Base-by-base conservation (phyloP, 2,329 filamentous ascomycete genomes). In the Neoarthrinium moseri region DNA sequence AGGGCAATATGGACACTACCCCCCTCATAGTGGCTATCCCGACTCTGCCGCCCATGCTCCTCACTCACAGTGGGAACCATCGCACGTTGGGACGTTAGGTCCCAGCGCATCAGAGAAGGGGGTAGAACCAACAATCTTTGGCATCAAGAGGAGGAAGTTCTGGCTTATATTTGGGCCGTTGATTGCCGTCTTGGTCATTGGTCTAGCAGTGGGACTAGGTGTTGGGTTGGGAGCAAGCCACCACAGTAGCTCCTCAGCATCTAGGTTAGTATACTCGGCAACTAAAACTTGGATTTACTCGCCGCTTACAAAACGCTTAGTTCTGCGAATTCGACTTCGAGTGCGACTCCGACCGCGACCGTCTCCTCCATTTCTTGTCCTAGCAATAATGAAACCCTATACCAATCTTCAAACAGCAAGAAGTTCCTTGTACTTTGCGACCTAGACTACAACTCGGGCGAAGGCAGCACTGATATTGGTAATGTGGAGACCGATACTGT, bases 371-470 rank as follows among this genome's bases (percentile, higher is more conserved):
- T 59, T 4, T 36, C 41, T 5, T 70, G 66, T 38, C 66, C 66
- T 2, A 10, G 32, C 12, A 56, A 60, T 48, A 69, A 70, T 52
- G 54, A 57, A 24, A 68, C 65, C 5, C 50, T 61, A n/a, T 68
- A 65, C 51, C 39, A 53, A 20, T 38, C 44, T 8, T 20, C 44
- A 1, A 40, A 49, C 20, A 36, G 52, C 22, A 55, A 55, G 26
- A 51, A 49, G 15, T 69, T 59, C 49, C 32, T 63, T 2, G 48
- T 69, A 6, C 48, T 68, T 7, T 70, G 66, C 49, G 60, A 63
- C 15, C 46, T 60, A 22, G 66, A 69, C 51, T 69, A 68, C 56
- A 61, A 60, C 51, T 53, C 50, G 26, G 46, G 38, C 13, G 47
- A 50, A 21, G 65, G 64, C 5, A 57, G 61, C 2, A 42, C 41